Percentiles rank a stretch among this genome's conserved stretches.
Evolutionary conservation across 208 protist genomes (phyloP).

Genomic region (Wallacemonas sp.): DNA sequence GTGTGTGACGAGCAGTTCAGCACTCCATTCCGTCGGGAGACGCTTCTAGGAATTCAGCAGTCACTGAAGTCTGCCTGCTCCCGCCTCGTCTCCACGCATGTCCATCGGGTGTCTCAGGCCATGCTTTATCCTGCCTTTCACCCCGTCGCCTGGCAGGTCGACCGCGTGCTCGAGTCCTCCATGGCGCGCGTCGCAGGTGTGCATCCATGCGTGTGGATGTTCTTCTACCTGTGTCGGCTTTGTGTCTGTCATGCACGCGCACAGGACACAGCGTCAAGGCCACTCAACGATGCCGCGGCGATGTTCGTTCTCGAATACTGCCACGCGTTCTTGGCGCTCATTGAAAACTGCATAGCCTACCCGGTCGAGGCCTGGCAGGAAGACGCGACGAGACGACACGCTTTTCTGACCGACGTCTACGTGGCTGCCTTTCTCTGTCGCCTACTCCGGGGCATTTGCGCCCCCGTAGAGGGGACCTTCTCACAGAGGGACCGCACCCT

Average conservation of each 20-base stretch:
- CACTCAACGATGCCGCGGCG: background rate
- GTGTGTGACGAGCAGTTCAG: too few species aligned
- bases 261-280: background rate
- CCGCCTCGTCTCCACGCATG: background rate
- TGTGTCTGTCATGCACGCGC: background rate
- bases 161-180: background rate
- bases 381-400: background rate
- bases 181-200: slow-evolving; percentile 3
- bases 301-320: background rate
- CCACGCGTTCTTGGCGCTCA: background rate
- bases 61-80: background rate
- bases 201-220: slow-evolving; percentile 9
- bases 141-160: background rate
- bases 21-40: background rate
- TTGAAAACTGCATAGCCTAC: background rate
- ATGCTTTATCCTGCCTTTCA: slow-evolving; percentile 1
- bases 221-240: slow-evolving; percentile 1
- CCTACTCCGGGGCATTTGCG: background rate
- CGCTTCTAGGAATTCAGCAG: background rate
- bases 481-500: background rate
- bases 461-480: background rate
- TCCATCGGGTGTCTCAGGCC: background rate
- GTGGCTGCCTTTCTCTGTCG: slow-evolving; percentile 1
- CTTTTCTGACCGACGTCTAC: background rate
- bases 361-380: slow-evolving; percentile 1